phyloP scores from a whole-genome alignment of 257 asterid species.

The Ligustrum vulgare region DNA sequence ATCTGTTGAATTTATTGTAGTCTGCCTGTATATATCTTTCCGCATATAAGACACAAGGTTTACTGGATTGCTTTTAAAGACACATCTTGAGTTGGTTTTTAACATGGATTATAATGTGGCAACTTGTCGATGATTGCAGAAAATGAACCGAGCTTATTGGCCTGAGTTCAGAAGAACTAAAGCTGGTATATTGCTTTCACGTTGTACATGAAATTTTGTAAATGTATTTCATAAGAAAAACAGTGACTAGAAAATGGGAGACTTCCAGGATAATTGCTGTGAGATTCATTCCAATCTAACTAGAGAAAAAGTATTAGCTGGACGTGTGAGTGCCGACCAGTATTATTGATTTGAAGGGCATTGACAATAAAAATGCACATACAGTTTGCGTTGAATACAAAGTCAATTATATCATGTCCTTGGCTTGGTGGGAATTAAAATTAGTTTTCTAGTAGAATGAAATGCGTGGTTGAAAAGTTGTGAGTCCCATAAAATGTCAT shows the following conservation, averaged over 20 bases:
- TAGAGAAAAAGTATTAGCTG: neutral
- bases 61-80: neutral
- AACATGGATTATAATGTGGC: neutral
- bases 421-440: too few relatives aligned
- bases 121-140: neutral
- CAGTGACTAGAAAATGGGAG: neutral
- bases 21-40: neutral
- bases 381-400: neutral
- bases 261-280: neutral
- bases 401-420: too few relatives aligned
- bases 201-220: neutral
- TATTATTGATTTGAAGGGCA: neutral
- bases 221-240: neutral
- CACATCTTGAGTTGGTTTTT: neutral
- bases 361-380: neutral
- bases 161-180: neutral
- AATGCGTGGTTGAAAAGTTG: too few relatives aligned
- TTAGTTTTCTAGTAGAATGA: too few relatives aligned
- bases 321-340: neutral
- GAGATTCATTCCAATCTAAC: neutral
- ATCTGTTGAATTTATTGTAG: neutral
- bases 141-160: neutral
- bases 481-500: too few relatives aligned
- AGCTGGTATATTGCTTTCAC: neutral
- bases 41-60: neutral